phyloP scores from a whole-genome alignment of 2,329 filamentous ascomycete genomes.

The Macrophomina pseudophaseolina region DNA sequence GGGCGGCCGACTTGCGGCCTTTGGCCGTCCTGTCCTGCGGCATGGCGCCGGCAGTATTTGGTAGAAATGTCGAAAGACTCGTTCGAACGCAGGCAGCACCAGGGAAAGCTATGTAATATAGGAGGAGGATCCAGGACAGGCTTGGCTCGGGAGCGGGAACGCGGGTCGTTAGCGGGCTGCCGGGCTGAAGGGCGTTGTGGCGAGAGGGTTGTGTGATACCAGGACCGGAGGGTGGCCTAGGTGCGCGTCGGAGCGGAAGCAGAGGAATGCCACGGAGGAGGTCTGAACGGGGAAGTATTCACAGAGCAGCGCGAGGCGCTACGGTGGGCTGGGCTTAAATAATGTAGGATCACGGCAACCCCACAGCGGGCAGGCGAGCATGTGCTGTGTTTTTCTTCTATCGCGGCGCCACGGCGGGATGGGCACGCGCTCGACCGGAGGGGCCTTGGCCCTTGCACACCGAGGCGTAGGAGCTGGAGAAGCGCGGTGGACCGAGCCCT shows the following conservation, averaged over 20 bases:
- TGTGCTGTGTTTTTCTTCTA: constrained; percentile 25
- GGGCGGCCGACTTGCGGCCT: constrained; percentile 4
- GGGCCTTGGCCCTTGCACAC: constrained; percentile 17
- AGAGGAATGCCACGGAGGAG: constrained; percentile 7
- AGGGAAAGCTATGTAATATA: constrained; percentile 10
- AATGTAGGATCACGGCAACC: constrained; percentile 12
- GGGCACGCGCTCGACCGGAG: constrained; percentile 13
- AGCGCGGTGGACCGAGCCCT: background rate
- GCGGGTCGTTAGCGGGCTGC: constrained; percentile 1
- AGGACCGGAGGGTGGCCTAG: constrained; percentile 14
- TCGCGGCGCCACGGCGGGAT: constrained; percentile 23
- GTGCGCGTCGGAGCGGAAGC: background rate
- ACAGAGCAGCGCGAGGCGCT: constrained; percentile 11
- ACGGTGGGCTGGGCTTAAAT: constrained; percentile 17
- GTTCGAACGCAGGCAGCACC: background rate
- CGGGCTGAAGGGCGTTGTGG: constrained; percentile 9
- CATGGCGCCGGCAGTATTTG: constrained; percentile 4
- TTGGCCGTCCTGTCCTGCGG: constrained; percentile 17
- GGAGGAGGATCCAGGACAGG: background rate
- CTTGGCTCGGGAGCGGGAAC: constrained; percentile 3
- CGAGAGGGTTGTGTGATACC: constrained; percentile 24
- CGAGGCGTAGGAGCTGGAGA: constrained; percentile 13
- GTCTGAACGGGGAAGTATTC: background rate
- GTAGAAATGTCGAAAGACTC: background rate
- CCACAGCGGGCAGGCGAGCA: constrained; percentile 14